Evolutionary conservation across 352 stramenopile species (phyloP), one percentile per base, ranked within the genome.

Genomic region (Globisporangium middletonii): DNA sequence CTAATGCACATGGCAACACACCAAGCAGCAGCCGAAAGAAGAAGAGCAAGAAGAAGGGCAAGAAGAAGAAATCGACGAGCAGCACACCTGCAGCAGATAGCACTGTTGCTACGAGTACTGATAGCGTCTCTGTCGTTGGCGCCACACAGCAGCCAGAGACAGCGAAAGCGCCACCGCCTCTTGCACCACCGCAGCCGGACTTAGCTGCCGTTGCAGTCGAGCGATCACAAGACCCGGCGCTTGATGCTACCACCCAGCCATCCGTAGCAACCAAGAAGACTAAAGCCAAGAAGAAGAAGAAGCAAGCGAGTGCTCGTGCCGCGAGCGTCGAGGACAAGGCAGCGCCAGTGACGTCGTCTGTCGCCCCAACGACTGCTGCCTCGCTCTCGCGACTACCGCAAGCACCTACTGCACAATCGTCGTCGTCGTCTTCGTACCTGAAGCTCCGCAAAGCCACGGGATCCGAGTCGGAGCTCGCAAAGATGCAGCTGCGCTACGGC

Each of bases 401-500:
- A 47, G 8, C 47, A 38, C 3, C 33, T 13, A 1, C 33, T 12
- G 7, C 7, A 12, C 33, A 6, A 50, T 9, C 30, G 43, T 28
- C 33, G 12, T 19, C 48, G 4, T 18, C 38, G 4, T 64, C 70
- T n/a, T 73, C 75, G 3, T 84, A 87, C 37, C 28, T 89, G 6
- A 84, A 75, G 56, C 61, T 89, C 41, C 71, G 73, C 23, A 88
- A 88, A 41, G 71, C 77, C 8, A 83, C 72, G 44, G 79, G 73
- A 47, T 79, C 69, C 45, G 79, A 89, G 62, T 84, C 73, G 4
- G 79, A 89, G 63, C 59, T 87, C 38, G 72, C 75, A 23, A 82
- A 80, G 60, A 89, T 89, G 79, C 79, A 89, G 30, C 67, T 89
- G 16, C 73, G 70, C 23, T 89, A 89, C 50, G 79, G 79, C 19